These are phyloP conservation scores for Coemansia sp. DNA, from an alignment of 192 early-diverging fungal species.

Conservation along the genomic window DNA sequence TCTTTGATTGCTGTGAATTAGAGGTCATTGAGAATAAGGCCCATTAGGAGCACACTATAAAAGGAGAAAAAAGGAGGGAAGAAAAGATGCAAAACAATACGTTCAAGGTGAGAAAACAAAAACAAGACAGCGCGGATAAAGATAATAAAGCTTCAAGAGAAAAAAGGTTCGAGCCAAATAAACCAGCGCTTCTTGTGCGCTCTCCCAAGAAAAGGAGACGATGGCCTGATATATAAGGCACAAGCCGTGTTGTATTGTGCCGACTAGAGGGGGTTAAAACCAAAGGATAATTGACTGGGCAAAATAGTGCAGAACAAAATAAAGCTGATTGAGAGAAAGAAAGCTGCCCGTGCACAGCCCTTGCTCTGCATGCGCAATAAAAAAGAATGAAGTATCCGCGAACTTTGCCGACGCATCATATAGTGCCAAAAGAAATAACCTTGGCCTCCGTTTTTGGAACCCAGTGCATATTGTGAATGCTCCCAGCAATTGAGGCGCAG, in stretches of 20 bases:
- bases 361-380: background rate
- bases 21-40: conserved; percentile 30
- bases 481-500: background rate
- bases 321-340: background rate
- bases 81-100: background rate
- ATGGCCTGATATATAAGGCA: background rate
- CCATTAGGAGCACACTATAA: conserved; percentile 9
- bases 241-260: background rate
- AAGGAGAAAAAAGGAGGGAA: conserved; percentile 5
- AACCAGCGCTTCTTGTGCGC: background rate
- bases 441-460: background rate
- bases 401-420: background rate
- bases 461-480: no score
- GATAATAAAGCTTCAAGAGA: background rate
- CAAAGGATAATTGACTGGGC: background rate
- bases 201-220: background rate
- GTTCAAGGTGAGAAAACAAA: background rate
- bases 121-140: conserved; percentile 2
- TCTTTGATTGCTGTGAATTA: conserved; percentile 36
- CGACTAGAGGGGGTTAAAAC: background rate
- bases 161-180: background rate
- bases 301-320: conserved; percentile 2
- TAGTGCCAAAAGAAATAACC: background rate
- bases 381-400: conserved; percentile 2
- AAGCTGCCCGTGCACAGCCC: background rate